Percentiles rank a stretch among this genome's conserved stretches.
Conservation (phyloP, 1,284 basidiomycete species). For the Fomitopsis schrenkii region DNA sequence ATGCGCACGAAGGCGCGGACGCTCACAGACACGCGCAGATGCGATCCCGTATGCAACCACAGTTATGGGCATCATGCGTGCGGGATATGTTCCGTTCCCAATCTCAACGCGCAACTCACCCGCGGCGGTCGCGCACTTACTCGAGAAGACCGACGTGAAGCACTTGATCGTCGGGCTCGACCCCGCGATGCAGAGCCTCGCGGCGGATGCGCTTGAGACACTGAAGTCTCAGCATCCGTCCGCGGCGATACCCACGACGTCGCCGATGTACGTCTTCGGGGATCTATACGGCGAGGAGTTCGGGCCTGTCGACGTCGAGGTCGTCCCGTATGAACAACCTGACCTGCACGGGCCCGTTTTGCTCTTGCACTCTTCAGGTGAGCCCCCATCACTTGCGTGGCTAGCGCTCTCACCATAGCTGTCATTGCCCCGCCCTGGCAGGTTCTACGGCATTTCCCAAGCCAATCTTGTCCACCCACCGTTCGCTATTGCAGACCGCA, state of each 20-base stretch:
- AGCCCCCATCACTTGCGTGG: background rate
- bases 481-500: constrained; percentile 3
- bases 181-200: constrained; percentile 20
- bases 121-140: constrained; percentile 30
- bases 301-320: background rate
- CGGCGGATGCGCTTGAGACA: background rate
- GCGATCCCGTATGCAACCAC: constrained; percentile 26
- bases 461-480: constrained; percentile 14
- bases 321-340: background rate
- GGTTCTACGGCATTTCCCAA: constrained; percentile 25
- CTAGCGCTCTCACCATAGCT: background rate
- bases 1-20: background rate
- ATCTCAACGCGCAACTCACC: constrained; percentile 37
- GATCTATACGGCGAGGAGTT: background rate
- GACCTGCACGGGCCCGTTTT: constrained; percentile 18
- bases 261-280: background rate
- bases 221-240: background rate
- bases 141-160: constrained; percentile 20
- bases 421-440: background rate
- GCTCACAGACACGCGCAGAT: constrained; percentile 17
- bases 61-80: constrained; percentile 21
- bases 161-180: constrained; percentile 28
- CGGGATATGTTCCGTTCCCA: constrained; percentile 27
- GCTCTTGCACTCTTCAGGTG: constrained; percentile 32
- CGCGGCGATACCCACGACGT: background rate